A percentile compares a stretch with the other conserved stretches of the same genome.
Conservation (phyloP, 2,329 filamentous ascomycete genomes). For the Ophiostoma australiae region DNA sequence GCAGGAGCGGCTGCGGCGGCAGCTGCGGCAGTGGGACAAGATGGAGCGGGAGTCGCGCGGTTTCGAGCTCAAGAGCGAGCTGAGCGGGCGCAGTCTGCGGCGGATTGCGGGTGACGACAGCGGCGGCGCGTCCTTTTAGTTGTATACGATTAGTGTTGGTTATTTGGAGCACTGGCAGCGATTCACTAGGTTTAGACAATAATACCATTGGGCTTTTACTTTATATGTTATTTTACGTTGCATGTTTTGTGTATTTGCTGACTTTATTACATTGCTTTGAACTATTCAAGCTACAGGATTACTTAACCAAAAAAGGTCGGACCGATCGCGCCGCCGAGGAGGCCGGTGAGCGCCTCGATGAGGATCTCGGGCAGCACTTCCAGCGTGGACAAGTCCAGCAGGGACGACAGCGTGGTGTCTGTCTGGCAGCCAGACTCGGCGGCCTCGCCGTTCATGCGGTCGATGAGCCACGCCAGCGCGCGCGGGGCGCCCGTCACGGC, state of each 20-base stretch:
- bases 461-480: slow-evolving; percentile 20
- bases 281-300: no score
- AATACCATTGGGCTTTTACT: no score
- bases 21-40: slow-evolving; percentile 50
- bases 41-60: slow-evolving; percentile 51
- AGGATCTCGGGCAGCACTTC: neutral
- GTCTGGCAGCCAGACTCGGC: slow-evolving; percentile 7
- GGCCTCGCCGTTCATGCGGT: slow-evolving; percentile 16
- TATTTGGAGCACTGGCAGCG: neutral
- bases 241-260: neutral
- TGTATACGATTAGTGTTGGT: neutral
- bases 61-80: slow-evolving; percentile 52
- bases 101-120: slow-evolving; percentile 51
- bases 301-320: slow-evolving; percentile 13
- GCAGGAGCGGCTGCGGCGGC: slow-evolving; percentile 52
- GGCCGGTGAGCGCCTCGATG: neutral
- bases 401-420: slow-evolving; percentile 1
- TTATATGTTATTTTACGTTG: no score
- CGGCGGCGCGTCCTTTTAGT: slow-evolving; percentile 51
- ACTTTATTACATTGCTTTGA: neutral
- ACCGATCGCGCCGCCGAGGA: slow-evolving; percentile 16
- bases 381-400: slow-evolving; percentile 14
- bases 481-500: slow-evolving; percentile 15
- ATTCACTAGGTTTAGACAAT: neutral
- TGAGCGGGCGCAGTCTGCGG: slow-evolving; percentile 52